phyloP scores from a whole-genome alignment of 306 rosid genomes.

The Cucumis hystrix region DNA sequence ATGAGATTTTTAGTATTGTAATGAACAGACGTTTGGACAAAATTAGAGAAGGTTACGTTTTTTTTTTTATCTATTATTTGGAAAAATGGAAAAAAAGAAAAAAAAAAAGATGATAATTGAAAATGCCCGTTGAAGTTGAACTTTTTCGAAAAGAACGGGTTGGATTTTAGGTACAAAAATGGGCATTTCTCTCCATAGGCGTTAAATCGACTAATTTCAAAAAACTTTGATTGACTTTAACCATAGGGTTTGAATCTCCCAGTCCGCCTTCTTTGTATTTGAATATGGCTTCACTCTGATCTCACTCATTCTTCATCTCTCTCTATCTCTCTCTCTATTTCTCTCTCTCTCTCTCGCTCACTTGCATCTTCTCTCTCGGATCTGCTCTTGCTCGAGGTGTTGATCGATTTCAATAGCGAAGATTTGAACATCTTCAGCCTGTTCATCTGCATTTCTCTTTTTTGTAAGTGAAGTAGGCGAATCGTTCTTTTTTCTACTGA shows the following conservation, averaged over 20 bases:
- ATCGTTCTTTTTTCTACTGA: not conserved
- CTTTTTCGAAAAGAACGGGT: constrained; percentile 5
- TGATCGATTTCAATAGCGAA: constrained; percentile 1
- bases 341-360: not conserved
- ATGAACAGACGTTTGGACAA: not conserved
- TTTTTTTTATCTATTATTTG: too few species aligned
- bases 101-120: not conserved
- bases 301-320: not conserved
- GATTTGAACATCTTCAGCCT: not conserved
- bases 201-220: not conserved
- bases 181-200: constrained; percentile 4
- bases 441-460: constrained; percentile 11
- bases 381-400: constrained; percentile 26
- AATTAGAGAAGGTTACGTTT: not conserved
- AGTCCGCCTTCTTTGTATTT: constrained; percentile 11
- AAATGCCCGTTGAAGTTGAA: constrained; percentile 7
- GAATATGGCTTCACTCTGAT: not conserved
- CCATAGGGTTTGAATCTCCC: constrained; percentile 23
- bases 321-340: not conserved
- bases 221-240: constrained; percentile 19
- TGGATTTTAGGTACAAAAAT: constrained; percentile 1
- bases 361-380: constrained; percentile 13
- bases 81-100: not conserved
- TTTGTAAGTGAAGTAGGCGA: constrained; percentile 21
- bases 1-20: not conserved